Conservation (phyloP, 2,329 filamentous ascomycete genomes). For the Cladobotryum mycophilum region DNA sequence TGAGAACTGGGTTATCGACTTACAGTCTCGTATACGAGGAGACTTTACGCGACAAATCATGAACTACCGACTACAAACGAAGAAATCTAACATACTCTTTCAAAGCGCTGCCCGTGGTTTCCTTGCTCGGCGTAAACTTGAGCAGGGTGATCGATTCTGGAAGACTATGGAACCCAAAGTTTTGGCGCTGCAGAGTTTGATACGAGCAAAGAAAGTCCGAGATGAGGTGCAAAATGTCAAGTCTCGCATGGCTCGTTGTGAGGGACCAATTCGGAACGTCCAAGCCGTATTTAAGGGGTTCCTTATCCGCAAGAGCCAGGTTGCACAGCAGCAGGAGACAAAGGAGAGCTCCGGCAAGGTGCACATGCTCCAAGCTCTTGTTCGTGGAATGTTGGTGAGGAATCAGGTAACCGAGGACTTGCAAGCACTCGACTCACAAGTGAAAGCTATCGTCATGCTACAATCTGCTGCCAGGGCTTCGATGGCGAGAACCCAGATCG, state of each 20-base stretch:
- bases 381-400: constrained; percentile 61
- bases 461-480: constrained; percentile 63
- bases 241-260: constrained; percentile 55
- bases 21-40: constrained; percentile 82
- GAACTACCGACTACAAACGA: constrained; percentile 77
- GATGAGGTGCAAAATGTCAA: constrained; percentile 49
- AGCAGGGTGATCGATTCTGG: constrained; percentile 60
- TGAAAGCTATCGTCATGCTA: constrained; percentile 45
- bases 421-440: constrained; percentile 44
- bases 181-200: constrained; percentile 73
- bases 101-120: constrained; percentile 76
- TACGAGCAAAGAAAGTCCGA: constrained; percentile 62
- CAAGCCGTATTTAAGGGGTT: constrained; percentile 63
- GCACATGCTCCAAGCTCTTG: constrained; percentile 56
- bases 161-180: constrained; percentile 65
- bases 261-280: constrained; percentile 58
- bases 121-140: constrained; percentile 59
- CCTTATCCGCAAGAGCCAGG: constrained; percentile 53
- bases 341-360: constrained; percentile 46
- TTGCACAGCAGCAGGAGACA: constrained; percentile 51
- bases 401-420: constrained; percentile 48
- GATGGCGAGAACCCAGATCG: constrained; percentile 50
- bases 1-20: constrained; percentile 69
- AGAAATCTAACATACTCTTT: constrained; percentile 67
- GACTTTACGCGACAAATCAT: constrained; percentile 81